phyloP scores from a whole-genome alignment of 2,329 filamentous ascomycete species.

The Proliferodiscus dingleyae region DNA sequence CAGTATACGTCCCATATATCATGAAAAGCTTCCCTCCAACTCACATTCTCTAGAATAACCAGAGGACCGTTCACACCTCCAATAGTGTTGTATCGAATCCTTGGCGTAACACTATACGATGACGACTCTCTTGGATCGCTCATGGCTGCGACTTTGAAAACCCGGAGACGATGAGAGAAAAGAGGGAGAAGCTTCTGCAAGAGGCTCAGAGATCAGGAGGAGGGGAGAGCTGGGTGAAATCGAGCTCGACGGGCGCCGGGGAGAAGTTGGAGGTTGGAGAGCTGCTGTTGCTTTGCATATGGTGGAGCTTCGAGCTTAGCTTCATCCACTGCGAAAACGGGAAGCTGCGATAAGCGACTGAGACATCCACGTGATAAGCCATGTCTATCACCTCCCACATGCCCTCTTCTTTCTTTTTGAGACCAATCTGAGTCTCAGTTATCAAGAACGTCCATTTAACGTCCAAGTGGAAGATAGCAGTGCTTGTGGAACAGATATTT shows the following conservation, averaged over 20 bases:
- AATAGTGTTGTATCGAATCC: conserved; percentile 95
- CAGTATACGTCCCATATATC: conserved; percentile 11
- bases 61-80: conserved; percentile 96
- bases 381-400: neutral
- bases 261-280: neutral
- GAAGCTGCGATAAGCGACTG: conserved; percentile 8
- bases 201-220: neutral
- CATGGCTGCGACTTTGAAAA: conserved; percentile 22
- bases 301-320: conserved; percentile 1
- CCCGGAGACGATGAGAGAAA: neutral
- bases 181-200: too few relatives aligned
- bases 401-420: neutral
- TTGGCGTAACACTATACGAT: conserved; percentile 51
- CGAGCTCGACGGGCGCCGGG: too few relatives aligned
- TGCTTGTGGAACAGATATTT: too few relatives aligned
- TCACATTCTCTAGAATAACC: conserved; percentile 93
- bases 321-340: too few relatives aligned
- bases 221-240: neutral
- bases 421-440: too few relatives aligned
- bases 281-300: neutral
- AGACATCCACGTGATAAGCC: neutral
- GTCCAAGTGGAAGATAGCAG: too few relatives aligned
- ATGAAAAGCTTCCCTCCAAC: conserved; percentile 30
- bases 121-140: conserved; percentile 34
- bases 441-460: too few relatives aligned